Base-by-base conservation (phyloP, 306 rosid species). In the Cicer yamashitae region DNA sequence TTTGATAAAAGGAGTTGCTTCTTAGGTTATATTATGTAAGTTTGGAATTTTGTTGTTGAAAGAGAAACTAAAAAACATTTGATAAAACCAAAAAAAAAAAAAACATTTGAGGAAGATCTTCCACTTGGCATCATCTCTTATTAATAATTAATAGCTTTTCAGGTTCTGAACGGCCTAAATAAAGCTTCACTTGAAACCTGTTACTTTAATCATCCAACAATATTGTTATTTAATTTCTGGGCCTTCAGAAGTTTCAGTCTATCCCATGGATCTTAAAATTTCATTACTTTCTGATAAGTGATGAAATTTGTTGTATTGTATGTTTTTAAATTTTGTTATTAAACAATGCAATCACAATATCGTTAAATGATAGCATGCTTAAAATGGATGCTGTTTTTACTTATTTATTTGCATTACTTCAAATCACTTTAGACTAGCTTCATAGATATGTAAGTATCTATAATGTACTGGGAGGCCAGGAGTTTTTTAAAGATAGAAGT, bases 101-200 rank as follows among this genome's bases (percentile, higher is more conserved):
- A 30, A 30, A 41, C 46, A 9, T 75, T 47, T 53, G 79, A 71
- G 41, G 51, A 38, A 62, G 71, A 37, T 62, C 56, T 58, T 65
- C 48, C 54, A 53, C 13, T 53, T 73, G 58, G 65, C 22, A 4
- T 79, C 43, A 15, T 66, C 44, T 69, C 34, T 48, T 50, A 45
- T 72, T 62, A 18, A 4, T 6, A 25, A 50, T 18, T 22, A 63
- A 60, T 73, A 30, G 43, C 57, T 71, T 57, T 66, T n/a, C 62
- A 46, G 73, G 64, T 79, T 41, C 63, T 53, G 8, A 68, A 74
- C 70, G 20, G 52, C 71, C 50, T 17, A 71, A 71, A 41, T 71
- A 47, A 53, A 70, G 38, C n/a, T 46, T 69, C 15, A 17, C 63
- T 14, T 38, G 34, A 43, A 43, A 50, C 48, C 34, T 47, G 25